Evolutionary conservation across 2,329 filamentous ascomycete species (phyloP).

Genomic region (Cytospora schulzeri): DNA sequence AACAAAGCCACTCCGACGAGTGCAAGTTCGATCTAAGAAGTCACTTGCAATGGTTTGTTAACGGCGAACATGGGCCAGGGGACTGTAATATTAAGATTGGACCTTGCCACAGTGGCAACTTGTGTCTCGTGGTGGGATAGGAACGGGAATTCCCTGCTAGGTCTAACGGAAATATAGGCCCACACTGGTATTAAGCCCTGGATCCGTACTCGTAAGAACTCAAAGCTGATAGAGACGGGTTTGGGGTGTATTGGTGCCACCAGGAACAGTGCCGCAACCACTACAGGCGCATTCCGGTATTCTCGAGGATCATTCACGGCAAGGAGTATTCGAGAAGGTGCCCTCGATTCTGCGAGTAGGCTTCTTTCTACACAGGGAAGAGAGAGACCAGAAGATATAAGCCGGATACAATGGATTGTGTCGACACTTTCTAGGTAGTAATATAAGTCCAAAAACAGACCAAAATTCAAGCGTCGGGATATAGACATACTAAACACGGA

Average conservation of each 20-base stretch:
- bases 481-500: no score
- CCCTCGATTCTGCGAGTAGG: not conserved
- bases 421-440: no score
- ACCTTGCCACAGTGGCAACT: not conserved
- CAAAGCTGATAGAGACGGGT: constrained; percentile 1
- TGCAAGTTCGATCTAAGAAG: not conserved
- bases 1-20: no score
- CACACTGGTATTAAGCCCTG: constrained; percentile 3
- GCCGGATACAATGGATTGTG: no score
- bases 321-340: not conserved
- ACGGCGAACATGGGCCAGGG: not conserved
- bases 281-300: constrained; percentile 2
- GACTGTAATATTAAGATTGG: not conserved
- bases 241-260: constrained; percentile 10
- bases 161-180: not conserved
- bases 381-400: no score
- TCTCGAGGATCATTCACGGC: constrained; percentile 1
- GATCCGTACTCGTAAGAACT: not conserved
- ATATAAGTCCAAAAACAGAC: no score
- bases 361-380: no score
- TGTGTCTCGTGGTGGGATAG: not conserved
- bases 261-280: constrained; percentile 3
- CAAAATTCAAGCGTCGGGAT: no score
- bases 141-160: not conserved
- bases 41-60: not conserved